A percentile compares a stretch with the other conserved stretches of the same genome.
phyloP scores from a whole-genome alignment of 2,329 filamentous ascomycete species.

The Magnaporthales sp. region DNA sequence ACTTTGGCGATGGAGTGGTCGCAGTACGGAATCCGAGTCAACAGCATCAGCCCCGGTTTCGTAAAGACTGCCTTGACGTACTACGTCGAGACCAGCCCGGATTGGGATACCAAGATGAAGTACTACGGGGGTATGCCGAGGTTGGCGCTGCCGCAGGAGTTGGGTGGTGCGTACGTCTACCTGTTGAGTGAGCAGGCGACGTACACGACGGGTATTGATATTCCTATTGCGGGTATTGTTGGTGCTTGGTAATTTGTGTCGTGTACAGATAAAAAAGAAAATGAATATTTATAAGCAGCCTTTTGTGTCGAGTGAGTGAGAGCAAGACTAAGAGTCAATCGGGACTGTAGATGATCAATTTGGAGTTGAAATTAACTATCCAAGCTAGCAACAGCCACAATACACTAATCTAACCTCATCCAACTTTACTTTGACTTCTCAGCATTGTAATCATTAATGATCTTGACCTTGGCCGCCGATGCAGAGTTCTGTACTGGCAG shows the following conservation, averaged over 20 bases:
- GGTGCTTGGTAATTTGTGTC: conserved; percentile 16
- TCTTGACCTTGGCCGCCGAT: conserved; percentile 45
- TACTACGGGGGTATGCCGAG: conserved; percentile 50
- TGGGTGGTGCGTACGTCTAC: conserved; percentile 81
- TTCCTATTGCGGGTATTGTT: conserved; percentile 35
- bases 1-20: conserved; percentile 26
- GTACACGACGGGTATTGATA: conserved; percentile 69
- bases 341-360: neutral
- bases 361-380: neutral
- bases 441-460: conserved; percentile 21
- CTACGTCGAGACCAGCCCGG: conserved; percentile 36
- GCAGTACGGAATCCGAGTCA: conserved; percentile 33
- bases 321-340: too few relatives aligned
- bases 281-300: too few relatives aligned
- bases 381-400: neutral
- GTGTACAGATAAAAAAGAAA: neutral
- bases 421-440: neutral
- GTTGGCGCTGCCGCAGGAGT: conserved; percentile 50
- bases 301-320: too few relatives aligned
- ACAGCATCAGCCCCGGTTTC: conserved; percentile 35
- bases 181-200: conserved; percentile 74
- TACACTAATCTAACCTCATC: neutral
- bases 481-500: conserved; percentile 31
- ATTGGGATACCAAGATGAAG: conserved; percentile 30
- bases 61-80: conserved; percentile 36